phyloP scores from a whole-genome alignment of 108 stramenopile species.

The Pelagomonas calceolata region DNA sequence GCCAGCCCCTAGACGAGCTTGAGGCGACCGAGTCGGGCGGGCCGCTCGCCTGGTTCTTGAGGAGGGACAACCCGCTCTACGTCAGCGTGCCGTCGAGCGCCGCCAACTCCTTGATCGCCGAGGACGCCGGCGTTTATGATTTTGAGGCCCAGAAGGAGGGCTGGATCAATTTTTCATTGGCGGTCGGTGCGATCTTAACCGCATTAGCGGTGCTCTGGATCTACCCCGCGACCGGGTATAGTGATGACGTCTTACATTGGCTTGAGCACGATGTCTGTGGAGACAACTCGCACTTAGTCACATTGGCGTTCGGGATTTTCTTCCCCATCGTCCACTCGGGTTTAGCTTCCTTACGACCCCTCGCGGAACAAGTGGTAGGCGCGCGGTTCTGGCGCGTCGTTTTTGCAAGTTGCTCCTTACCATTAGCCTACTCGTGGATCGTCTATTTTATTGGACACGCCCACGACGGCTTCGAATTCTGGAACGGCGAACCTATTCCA shows the following conservation, averaged over 20 bases:
- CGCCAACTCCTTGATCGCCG: too few species aligned
- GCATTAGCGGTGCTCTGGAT: neutral
- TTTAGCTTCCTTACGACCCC: conserved; percentile 77
- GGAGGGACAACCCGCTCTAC: too few species aligned
- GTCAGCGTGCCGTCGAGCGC: too few species aligned
- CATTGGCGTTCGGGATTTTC: conserved; percentile 55
- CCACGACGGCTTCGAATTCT: conserved; percentile 79
- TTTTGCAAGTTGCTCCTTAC: conserved; percentile 76
- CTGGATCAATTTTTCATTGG: neutral
- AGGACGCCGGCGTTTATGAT: too few species aligned
- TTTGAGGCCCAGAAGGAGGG: too few species aligned
- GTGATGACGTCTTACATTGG: conserved; percentile 61
- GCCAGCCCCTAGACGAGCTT: too few species aligned
- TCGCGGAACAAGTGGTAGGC: conserved; percentile 75
- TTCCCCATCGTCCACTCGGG: conserved; percentile 87
- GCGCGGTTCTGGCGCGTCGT: conserved; percentile 79
- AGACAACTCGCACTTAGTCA: conserved; percentile 45
- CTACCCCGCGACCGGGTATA: conserved; percentile 12
- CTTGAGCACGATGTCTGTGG: conserved; percentile 53
- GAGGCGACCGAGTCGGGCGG: too few species aligned
- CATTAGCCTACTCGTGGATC: conserved; percentile 77
- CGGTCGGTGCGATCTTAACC: neutral
- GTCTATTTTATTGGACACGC: conserved; percentile 83
- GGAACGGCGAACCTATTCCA: conserved; percentile 48
- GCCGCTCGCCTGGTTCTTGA: too few species aligned